These are phyloP conservation scores for Mycena epipterygia DNA, from an alignment of 768 basidiomycete species.

Conservation along the genomic window DNA sequence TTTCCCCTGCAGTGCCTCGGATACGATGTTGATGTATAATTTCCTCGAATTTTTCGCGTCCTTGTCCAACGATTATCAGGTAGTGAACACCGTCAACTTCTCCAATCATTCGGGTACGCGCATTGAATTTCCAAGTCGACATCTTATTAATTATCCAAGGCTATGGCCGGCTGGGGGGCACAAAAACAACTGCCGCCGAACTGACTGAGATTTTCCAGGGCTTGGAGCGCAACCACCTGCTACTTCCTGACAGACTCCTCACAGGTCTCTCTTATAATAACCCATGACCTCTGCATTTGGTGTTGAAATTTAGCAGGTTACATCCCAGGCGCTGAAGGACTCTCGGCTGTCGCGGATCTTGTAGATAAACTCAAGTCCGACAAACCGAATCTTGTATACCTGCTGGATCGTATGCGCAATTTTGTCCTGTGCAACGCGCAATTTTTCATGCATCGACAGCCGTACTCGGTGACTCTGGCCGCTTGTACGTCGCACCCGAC, in stretches of 20 bases:
- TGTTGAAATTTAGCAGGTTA: slow-evolving; percentile 68
- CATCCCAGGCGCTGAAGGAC: slow-evolving; percentile 85
- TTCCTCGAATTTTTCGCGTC: slow-evolving; percentile 22
- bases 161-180: slow-evolving; percentile 86
- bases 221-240: slow-evolving; percentile 83
- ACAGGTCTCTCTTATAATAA: slow-evolving; percentile 65
- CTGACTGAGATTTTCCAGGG: slow-evolving; percentile 80
- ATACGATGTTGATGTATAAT: slow-evolving; percentile 93
- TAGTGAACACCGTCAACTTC: slow-evolving; percentile 94
- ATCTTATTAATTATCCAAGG: slow-evolving; percentile 59
- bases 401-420: slow-evolving; percentile 86
- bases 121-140: neutral
- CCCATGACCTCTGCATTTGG: neutral
- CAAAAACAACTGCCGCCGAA: slow-evolving; percentile 82
- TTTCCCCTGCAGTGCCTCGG: slow-evolving; percentile 89
- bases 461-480: slow-evolving; percentile 94
- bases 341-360: slow-evolving; percentile 74
- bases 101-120: slow-evolving; percentile 90
- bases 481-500: slow-evolving; percentile 88
- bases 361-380: slow-evolving; percentile 70
- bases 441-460: slow-evolving; percentile 60
- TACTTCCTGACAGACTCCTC: slow-evolving; percentile 79
- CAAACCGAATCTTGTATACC: slow-evolving; percentile 79
- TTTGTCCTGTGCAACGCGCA: neutral
- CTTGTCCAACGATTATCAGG: slow-evolving; percentile 54